phyloP scores from a whole-genome alignment of 2,329 filamentous ascomycete genomes.

The Penicillium sclerotigenum region DNA sequence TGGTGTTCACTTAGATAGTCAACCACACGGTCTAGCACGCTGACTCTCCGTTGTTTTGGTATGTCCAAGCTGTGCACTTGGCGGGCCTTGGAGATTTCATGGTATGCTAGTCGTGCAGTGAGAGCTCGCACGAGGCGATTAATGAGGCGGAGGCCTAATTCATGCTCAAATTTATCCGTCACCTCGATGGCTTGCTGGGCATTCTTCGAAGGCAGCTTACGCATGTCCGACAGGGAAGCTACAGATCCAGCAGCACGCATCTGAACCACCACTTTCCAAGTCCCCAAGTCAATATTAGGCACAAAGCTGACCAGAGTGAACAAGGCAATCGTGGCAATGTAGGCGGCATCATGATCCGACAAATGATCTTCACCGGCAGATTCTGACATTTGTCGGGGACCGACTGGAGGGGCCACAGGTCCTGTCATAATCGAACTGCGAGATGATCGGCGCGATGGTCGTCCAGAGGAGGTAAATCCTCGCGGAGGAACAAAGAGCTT shows the following conservation, averaged over 20 bases:
- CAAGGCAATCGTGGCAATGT: slow-evolving; percentile 38
- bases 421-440: slow-evolving; percentile 26
- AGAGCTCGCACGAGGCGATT: slow-evolving; percentile 50
- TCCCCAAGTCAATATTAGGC: slow-evolving; percentile 35
- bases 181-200: slow-evolving; percentile 34
- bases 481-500: slow-evolving; percentile 40
- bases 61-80: slow-evolving; percentile 28
- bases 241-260: slow-evolving; percentile 42
- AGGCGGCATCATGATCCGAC: slow-evolving; percentile 39
- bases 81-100: slow-evolving; percentile 46
- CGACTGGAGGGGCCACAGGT: slow-evolving; percentile 18
- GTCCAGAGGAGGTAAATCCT: slow-evolving; percentile 32
- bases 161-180: slow-evolving; percentile 50
- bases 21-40: slow-evolving; percentile 37
- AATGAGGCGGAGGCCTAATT: slow-evolving; percentile 51
- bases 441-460: slow-evolving; percentile 32
- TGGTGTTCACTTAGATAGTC: slow-evolving; percentile 35
- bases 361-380: slow-evolving; percentile 32
- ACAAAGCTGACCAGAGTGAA: slow-evolving; percentile 40
- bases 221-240: slow-evolving; percentile 38
- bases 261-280: slow-evolving; percentile 43
- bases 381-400: slow-evolving; percentile 29
- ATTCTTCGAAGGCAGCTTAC: slow-evolving; percentile 29
- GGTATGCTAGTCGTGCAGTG: slow-evolving; percentile 48
- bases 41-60: slow-evolving; percentile 28